Conservation (phyloP, 495 filamentous ascomycete species). For the Thermothielavioides terrestris region DNA sequence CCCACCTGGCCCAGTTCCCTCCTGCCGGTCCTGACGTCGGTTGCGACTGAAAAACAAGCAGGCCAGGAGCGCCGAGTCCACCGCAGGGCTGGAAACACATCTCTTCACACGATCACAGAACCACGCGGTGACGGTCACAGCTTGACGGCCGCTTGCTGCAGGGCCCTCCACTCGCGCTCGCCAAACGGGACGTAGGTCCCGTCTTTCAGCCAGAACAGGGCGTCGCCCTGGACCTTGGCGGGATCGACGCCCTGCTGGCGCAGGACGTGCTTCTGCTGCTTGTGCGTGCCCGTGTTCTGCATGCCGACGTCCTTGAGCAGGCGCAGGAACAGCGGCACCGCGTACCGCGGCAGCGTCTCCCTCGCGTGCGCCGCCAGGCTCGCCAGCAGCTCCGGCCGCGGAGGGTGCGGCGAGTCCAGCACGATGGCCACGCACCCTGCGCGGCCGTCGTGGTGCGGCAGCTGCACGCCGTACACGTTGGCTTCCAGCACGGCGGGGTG, state of each 20-base stretch:
- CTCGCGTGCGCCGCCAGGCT: conserved; percentile 52
- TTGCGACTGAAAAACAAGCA: not conserved
- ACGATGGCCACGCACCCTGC: conserved; percentile 73
- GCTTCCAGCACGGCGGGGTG: conserved; percentile 65
- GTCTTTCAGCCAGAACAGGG: conserved; percentile 55
- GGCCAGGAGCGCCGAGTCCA: too few relatives aligned
- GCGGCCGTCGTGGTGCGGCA: conserved; percentile 79
- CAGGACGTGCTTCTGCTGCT: conserved; percentile 71
- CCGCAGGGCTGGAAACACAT: too few relatives aligned
- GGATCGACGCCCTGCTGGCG: conserved; percentile 64
- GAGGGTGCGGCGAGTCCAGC: conserved; percentile 31
- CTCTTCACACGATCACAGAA: not conserved
- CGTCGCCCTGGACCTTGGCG: conserved; percentile 44
- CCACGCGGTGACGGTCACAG: conserved; percentile 35
- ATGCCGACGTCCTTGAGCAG: conserved; percentile 45
- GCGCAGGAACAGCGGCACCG: conserved; percentile 70
- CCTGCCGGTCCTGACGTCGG: not conserved
- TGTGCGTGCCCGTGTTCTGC: conserved; percentile 73
- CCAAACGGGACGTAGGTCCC: conserved; percentile 62
- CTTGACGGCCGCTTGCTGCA: conserved; percentile 60
- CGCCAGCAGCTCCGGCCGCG: conserved; percentile 34
- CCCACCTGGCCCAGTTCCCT: too few relatives aligned
- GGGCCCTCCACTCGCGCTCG: conserved; percentile 54
- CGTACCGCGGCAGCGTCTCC: conserved; percentile 56
- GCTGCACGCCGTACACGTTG: conserved; percentile 78